These are phyloP conservation scores for Tylopilus intermedius DNA, from an alignment of 768 basidiomycete species.

Conservation along the genomic window DNA sequence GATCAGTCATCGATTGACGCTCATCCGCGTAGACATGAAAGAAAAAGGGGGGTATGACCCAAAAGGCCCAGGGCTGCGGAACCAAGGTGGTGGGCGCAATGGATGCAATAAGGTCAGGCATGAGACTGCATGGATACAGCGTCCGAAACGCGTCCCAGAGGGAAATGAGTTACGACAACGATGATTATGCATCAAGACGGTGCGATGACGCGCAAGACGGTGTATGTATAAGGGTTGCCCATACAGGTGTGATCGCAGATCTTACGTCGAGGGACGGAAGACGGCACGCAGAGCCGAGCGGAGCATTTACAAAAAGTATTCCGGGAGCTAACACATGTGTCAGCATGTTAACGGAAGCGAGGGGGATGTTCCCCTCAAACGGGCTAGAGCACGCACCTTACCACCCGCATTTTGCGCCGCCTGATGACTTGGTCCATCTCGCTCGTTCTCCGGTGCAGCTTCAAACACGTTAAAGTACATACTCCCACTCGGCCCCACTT, in stretches of 20 bases:
- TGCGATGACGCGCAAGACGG: constrained; percentile 1
- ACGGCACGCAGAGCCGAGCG: background rate
- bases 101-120: background rate
- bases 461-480: constrained; percentile 98
- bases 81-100: background rate
- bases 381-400: constrained; percentile 45
- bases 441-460: constrained; percentile 96
- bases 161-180: background rate
- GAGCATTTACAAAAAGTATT: constrained; percentile 61
- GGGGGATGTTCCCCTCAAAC: background rate
- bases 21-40: background rate
- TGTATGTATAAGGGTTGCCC: background rate
- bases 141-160: constrained; percentile 4
- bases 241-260: constrained; percentile 7
- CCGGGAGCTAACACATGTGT: constrained; percentile 54
- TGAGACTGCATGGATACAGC: background rate
- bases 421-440: constrained; percentile 83
- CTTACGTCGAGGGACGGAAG: background rate
- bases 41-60: background rate
- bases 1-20: constrained; percentile 5
- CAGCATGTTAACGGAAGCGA: background rate
- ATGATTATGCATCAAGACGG: constrained; percentile 1
- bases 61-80: background rate
- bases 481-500: constrained; percentile 82
- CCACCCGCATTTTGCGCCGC: constrained; percentile 63